These are phyloP conservation scores for Dendrothele bispora DNA, from an alignment of 768 basidiomycete genomes.

Conservation along the genomic window DNA sequence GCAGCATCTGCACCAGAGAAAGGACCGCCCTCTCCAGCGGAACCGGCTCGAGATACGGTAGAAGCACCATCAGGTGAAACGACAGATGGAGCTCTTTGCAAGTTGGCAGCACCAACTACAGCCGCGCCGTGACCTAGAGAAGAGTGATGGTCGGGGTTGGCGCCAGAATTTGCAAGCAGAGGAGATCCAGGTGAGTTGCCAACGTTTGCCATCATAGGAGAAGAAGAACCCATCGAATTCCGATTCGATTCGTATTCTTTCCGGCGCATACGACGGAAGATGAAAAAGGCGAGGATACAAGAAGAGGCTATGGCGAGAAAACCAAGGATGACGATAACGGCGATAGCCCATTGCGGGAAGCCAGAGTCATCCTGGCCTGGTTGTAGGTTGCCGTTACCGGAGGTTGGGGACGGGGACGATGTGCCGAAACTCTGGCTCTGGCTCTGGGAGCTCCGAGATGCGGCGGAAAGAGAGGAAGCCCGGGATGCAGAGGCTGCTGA, in stretches of 20 bases:
- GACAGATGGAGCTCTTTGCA: slow-evolving; percentile 37
- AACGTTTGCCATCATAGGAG: slow-evolving; percentile 79
- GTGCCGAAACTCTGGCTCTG: slow-evolving; percentile 13
- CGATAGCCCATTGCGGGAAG: slow-evolving; percentile 91
- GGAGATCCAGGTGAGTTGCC: slow-evolving; percentile 51
- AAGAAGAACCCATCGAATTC: slow-evolving; percentile 75
- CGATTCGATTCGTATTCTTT: slow-evolving; percentile 51
- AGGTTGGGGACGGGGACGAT: slow-evolving; percentile 13
- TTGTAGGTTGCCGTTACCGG: slow-evolving; percentile 48
- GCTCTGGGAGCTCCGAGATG: slow-evolving; percentile 24
- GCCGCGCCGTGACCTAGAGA: slow-evolving; percentile 24
- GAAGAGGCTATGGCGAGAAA: slow-evolving; percentile 77
- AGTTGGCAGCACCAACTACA: slow-evolving; percentile 8
- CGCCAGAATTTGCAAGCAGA: slow-evolving; percentile 38
- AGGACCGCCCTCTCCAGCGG: slow-evolving; percentile 63
- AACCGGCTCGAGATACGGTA: slow-evolving; percentile 61
- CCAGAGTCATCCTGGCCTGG: slow-evolving; percentile 27
- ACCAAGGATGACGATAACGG: slow-evolving; percentile 84
- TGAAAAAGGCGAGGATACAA: slow-evolving; percentile 68
- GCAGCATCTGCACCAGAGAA: slow-evolving; percentile 87
- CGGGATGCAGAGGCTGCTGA: slow-evolving; percentile 47
- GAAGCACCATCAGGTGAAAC: slow-evolving; percentile 75
- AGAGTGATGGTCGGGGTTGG: slow-evolving; percentile 27
- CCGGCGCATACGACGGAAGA: slow-evolving; percentile 66
- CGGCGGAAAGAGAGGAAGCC: slow-evolving; percentile 36